Base-by-base conservation (phyloP, 441 rosid species). In the Iberis amara region DNA sequence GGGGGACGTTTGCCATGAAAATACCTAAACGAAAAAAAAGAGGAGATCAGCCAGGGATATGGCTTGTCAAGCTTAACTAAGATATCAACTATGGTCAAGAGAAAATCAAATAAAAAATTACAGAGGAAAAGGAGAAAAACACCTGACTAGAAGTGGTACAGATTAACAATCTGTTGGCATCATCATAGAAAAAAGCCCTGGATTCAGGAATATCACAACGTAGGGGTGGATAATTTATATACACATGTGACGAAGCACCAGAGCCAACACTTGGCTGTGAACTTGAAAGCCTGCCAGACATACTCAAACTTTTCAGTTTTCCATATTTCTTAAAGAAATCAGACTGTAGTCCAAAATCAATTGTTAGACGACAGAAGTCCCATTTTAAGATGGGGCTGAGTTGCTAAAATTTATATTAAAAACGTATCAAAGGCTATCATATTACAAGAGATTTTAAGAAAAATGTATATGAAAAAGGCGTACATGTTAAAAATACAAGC, bases 1-100 rank as follows among this genome's bases (percentile, higher is more conserved):
- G 37, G 97, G 86, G 60, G 42, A 62, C 37, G 81, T 69, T 80
- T 82, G 81, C 99, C 99, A 92, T 11, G 94, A 79, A 69, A 80
- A 72, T 35, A 89, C 79, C 98, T 92, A 68, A 14, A 62, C 42
- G 13, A 12, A 53, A 36, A 53, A 36, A 50, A 59, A 28, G 43
- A 35, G 14, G 41, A 46, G 39, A 53, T 32, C 40, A 51, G 47
- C 39, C 3, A 42, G 53, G 58, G 54, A 65, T 42, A 8, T 14
- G n/a, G 55, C 61, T 32, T 52, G 52, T 10, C 36, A 42, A 52
- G 47, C 37, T 57, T 23, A 58, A 70, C 6, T 35, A 47, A 50
- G 28, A 31, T 36, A 39, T 23, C 7, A 32, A 13, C 23, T 31
- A 8, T 12, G 47, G 39, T 31, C 12, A 7, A 53, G 64, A 46